These are phyloP conservation scores for Gigaspora rosea DNA, from an alignment of 192 early-diverging fungal genomes.

Conservation along the genomic window DNA sequence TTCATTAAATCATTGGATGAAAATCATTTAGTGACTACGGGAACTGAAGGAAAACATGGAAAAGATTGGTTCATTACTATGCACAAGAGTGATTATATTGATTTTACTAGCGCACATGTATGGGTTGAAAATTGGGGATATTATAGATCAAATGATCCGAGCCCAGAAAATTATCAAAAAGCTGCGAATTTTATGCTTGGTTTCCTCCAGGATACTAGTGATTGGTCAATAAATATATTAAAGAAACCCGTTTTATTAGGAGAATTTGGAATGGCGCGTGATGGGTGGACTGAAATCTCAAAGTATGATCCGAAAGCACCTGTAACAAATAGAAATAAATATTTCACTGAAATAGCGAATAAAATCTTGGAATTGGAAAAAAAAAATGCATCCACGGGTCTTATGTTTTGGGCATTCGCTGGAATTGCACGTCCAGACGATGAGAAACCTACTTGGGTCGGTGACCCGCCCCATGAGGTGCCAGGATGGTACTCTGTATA, in stretches of 20 bases:
- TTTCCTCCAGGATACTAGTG: conserved; percentile 46
- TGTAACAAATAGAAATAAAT: conserved; percentile 54
- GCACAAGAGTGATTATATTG: conserved; percentile 48
- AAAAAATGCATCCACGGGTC: conserved; percentile 44
- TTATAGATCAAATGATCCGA: conserved; percentile 55
- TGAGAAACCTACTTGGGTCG: conserved; percentile 45
- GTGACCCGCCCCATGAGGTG: conserved; percentile 61
- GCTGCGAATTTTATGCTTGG: conserved; percentile 45
- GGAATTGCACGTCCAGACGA: conserved; percentile 51
- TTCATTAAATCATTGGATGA: conserved; percentile 53
- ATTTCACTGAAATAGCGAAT: conserved; percentile 49
- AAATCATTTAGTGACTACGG: conserved; percentile 61
- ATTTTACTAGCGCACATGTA: conserved; percentile 33
- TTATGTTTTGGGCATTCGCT: conserved; percentile 69
- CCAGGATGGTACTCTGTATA: conserved; percentile 70
- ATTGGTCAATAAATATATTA: conserved; percentile 49
- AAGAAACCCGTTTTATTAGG: conserved; percentile 57
- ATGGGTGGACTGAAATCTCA: conserved; percentile 41
- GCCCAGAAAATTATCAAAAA: conserved; percentile 34
- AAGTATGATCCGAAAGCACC: conserved; percentile 54
- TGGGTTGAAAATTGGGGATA: conserved; percentile 60
- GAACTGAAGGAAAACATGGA: conserved; percentile 65
- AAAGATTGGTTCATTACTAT: conserved; percentile 51
- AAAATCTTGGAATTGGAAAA: conserved; percentile 37
- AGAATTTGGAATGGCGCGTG: conserved; percentile 56